Percentiles rank a stretch among this genome's conserved stretches.
Evolutionary conservation across 169 alveolate genomes (phyloP).

Genomic region (Babesia bigemina): DNA sequence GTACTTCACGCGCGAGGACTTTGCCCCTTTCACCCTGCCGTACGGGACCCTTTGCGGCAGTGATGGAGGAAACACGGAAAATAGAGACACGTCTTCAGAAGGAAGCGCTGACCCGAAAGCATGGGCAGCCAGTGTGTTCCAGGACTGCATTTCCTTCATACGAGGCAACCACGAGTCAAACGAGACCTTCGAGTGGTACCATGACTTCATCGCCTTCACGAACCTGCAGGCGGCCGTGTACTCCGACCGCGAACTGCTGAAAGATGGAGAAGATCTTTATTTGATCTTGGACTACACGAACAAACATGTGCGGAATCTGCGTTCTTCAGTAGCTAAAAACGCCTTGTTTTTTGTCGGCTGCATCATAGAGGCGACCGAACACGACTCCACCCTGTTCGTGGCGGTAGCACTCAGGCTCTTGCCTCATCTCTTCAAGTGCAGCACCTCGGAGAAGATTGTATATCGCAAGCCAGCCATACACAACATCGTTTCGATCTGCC

Average conservation of each 20-base stretch:
- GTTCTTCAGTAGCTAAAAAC: conserved; percentile 59
- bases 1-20: conserved; percentile 30
- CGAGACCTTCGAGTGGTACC: conserved; percentile 41
- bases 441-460: conserved; percentile 51
- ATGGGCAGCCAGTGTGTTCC: conserved; percentile 5
- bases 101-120: background rate
- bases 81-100: background rate
- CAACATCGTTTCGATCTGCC: background rate
- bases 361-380: background rate
- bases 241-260: conserved; percentile 14
- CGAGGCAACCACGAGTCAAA: background rate
- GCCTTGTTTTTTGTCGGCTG: conserved; percentile 30
- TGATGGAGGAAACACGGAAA: background rate
- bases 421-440: conserved; percentile 35
- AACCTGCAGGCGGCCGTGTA: conserved; percentile 58
- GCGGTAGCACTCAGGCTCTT: conserved; percentile 15
- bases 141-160: conserved; percentile 31
- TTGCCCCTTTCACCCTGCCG: conserved; percentile 42
- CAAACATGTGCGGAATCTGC: conserved; percentile 40
- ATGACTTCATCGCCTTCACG: conserved; percentile 56
- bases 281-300: conserved; percentile 20
- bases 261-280: conserved; percentile 15
- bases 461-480: conserved; percentile 47
- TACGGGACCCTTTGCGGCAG: conserved; percentile 35
- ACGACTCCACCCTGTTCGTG: background rate